Base-by-base conservation (phyloP, 2,329 filamentous ascomycete genomes). In the Iodosphaeria phyllophila region DNA sequence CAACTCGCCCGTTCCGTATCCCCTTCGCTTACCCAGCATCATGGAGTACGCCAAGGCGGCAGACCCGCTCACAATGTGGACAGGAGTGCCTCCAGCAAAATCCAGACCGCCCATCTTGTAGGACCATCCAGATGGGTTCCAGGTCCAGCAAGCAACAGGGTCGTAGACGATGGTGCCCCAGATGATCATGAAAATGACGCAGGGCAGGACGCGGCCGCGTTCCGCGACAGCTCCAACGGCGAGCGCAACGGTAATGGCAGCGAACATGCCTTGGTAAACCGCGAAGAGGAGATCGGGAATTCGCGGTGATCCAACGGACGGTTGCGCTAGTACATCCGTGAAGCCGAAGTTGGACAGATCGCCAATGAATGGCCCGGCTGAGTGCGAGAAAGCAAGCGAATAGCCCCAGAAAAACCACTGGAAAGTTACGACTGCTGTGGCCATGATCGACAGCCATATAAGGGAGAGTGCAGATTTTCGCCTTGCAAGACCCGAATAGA, bases 361-460 rank as follows among this genome's bases (percentile, higher is more conserved):
- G 30, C 82, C 82, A 33, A 92, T 78, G 47, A 69, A 92, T 20
- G 58, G 64, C 23, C 74, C 72, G 14, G 76, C 75, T 3, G 64
- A 60, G 50, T 86, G 79, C 10, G 79, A 89, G 46, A 84, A 89
- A 23, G 77, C 69, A 8, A 89, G 53, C 4, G 76, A 83, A 47
- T 80, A 89, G 20, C 79, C 79, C 79, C 79, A 89, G 59, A 89
- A 82, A 58, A 92, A 92, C 83, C 83, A 92, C 48, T 92, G 82
- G 51, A 92, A 91, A 14, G 72, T 75, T 18, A 80, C 74, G 25
- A 92, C 74, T 8, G 74, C 82, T 1, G 74, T 70, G 12, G 80
- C 68, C 77, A 92, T 91, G 43, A 91, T 60, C 4, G 79, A 86
- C 13, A 92, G 70, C 80, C 80, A 92, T 49, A 92, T 80, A 32